Percentiles rank a stretch among this genome's conserved stretches.
phyloP scores from a whole-genome alignment of 371 early-diverging fungal genomes.

The Mucor plumbeus region DNA sequence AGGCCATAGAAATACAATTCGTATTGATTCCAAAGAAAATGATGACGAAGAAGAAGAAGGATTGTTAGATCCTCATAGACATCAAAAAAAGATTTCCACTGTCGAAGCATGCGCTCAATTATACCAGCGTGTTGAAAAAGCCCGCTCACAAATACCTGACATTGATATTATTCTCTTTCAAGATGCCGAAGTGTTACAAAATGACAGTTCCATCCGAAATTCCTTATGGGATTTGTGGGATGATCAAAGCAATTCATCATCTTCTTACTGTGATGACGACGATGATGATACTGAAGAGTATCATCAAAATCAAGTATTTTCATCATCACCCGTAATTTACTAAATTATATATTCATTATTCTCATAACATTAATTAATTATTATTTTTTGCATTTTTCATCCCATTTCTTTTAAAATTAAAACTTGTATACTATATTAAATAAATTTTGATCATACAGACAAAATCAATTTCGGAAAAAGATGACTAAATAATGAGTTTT shows the following conservation, averaged over 20 bases:
- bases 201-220: constrained; percentile 34
- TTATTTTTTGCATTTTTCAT: no score
- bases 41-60: background rate
- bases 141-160: constrained; percentile 23
- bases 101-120: constrained; percentile 25
- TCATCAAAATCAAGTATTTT: background rate
- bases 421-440: no score
- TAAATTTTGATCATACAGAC: no score
- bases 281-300: background rate
- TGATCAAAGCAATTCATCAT: constrained; percentile 13
- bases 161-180: constrained; percentile 43
- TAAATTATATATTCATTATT: no score
- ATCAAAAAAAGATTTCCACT: constrained; percentile 11
- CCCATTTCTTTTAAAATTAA: no score
- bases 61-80: background rate
- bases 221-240: constrained; percentile 44
- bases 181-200: constrained; percentile 30
- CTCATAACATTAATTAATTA: no score
- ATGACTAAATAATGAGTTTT: no score
- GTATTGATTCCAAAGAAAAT: constrained; percentile 5
- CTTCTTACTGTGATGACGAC: background rate
- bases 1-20: constrained; percentile 15
- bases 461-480: no score
- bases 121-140: constrained; percentile 35
- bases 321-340: background rate